These are phyloP conservation scores for Dioscorea cayenensis DNA, from an alignment of 116 monocot species.

Conservation along the genomic window DNA sequence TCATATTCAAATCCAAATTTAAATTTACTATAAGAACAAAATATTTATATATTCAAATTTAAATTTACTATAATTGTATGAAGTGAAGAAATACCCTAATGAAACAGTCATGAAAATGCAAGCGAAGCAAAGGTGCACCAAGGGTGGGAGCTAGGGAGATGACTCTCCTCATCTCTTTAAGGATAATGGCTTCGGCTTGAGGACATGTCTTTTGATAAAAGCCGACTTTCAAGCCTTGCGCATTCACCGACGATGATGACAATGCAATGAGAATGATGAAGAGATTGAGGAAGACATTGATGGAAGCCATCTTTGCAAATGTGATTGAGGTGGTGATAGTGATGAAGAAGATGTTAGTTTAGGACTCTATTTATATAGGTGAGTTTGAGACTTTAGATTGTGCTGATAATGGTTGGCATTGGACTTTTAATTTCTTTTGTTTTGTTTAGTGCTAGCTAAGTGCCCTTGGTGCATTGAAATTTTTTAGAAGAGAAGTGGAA, in stretches of 20 bases:
- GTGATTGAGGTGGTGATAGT: background rate
- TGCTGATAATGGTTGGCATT: too few relatives aligned
- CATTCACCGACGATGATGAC: background rate
- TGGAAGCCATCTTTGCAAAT: background rate
- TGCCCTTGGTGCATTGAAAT: too few relatives aligned
- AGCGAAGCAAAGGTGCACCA: constrained; percentile 36
- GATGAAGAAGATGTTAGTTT: background rate
- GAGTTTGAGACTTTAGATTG: too few relatives aligned
- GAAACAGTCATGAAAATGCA: constrained; percentile 74
- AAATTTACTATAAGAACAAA: background rate
- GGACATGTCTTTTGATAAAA: constrained; percentile 53
- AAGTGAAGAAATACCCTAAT: constrained; percentile 24
- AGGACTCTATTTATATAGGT: too few relatives aligned
- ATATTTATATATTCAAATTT: background rate
- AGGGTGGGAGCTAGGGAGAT: constrained; percentile 31
- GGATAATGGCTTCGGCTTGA: constrained; percentile 33
- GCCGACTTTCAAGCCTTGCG: constrained; percentile 19
- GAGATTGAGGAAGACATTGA: background rate
- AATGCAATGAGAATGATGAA: background rate
- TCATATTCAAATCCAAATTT: background rate
- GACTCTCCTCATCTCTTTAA: constrained; percentile 25
- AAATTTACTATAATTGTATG: background rate
- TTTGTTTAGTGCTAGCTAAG: too few relatives aligned
- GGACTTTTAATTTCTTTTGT: too few relatives aligned
- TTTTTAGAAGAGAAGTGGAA: too few relatives aligned